Evolutionary conservation across 129 eudicot genomes (phyloP).

Genomic region (Lactuca sativa): DNA sequence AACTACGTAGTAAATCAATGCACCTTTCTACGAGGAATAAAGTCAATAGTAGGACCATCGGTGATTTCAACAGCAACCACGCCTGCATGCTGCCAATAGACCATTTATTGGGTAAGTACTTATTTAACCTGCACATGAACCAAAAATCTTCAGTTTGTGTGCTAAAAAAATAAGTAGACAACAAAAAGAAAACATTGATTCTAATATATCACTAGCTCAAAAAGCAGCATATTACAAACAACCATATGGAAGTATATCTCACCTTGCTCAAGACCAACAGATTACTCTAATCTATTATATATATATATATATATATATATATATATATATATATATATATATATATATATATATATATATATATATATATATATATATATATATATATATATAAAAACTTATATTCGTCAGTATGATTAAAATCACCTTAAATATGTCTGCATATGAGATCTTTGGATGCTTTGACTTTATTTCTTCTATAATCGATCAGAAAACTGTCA

Average conservation of each 20-base stretch:
- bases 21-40: constrained; percentile 81
- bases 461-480: constrained; percentile 72
- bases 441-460: constrained; percentile 67
- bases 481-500: constrained; percentile 18
- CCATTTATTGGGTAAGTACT: constrained; percentile 2
- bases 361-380: too few species aligned
- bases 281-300: not conserved
- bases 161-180: not conserved
- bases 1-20: not conserved
- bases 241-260: not conserved
- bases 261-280: not conserved
- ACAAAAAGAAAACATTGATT: not conserved
- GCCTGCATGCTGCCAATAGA: constrained; percentile 63
- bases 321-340: too few species aligned
- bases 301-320: too few species aligned
- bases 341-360: too few species aligned
- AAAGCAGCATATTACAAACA: not conserved
- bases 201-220: not conserved
- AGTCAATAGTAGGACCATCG: constrained; percentile 72
- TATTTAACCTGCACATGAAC: not conserved
- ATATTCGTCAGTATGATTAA: not conserved
- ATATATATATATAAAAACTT: too few species aligned
- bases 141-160: not conserved
- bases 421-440: constrained; percentile 79
- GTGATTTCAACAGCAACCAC: constrained; percentile 82